phyloP scores from a whole-genome alignment of 1,284 basidiomycete species.

The Butyriboletus appendiculatus region DNA sequence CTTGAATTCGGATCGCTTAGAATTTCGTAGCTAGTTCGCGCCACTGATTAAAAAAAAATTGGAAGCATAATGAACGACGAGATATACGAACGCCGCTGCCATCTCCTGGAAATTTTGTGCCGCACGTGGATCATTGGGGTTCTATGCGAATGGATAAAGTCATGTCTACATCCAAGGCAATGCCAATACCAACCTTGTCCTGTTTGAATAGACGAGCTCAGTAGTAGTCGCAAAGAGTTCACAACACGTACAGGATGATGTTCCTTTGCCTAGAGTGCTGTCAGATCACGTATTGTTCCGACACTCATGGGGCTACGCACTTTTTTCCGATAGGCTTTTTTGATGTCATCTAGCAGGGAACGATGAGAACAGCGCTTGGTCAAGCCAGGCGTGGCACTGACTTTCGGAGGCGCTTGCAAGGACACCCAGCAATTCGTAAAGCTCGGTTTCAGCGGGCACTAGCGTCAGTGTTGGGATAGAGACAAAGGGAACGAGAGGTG shows the following conservation, averaged over 20 bases:
- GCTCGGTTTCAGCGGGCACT: slow-evolving; percentile 74
- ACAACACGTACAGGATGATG: slow-evolving; percentile 79
- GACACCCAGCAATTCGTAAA: slow-evolving; percentile 84
- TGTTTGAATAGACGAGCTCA: slow-evolving; percentile 29
- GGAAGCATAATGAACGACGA: not conserved
- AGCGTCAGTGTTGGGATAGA: slow-evolving; percentile 7
- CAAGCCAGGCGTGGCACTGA: slow-evolving; percentile 31
- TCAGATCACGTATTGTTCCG: slow-evolving; percentile 26
- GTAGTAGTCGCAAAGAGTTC: not conserved
- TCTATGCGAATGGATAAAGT: slow-evolving; percentile 42
- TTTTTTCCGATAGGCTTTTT: slow-evolving; percentile 91
- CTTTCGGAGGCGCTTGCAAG: slow-evolving; percentile 69
- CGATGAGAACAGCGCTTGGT: slow-evolving; percentile 10
- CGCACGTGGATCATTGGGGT: slow-evolving; percentile 77
- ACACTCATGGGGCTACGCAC: slow-evolving; percentile 40
- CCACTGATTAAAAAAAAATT: slow-evolving; percentile 5
- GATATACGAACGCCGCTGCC: slow-evolving; percentile 70
- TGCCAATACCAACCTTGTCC: slow-evolving; percentile 58
- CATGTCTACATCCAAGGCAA: not conserved
- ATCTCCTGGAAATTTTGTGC: slow-evolving; percentile 87
- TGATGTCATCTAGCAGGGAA: slow-evolving; percentile 70
- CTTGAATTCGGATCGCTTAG: slow-evolving; percentile 78
- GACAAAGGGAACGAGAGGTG: not conserved
- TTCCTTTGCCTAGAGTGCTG: slow-evolving; percentile 68
- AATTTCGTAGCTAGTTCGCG: slow-evolving; percentile 73